Conservation (phyloP, 495 filamentous ascomycete species). For the Penicillium herquei region DNA sequence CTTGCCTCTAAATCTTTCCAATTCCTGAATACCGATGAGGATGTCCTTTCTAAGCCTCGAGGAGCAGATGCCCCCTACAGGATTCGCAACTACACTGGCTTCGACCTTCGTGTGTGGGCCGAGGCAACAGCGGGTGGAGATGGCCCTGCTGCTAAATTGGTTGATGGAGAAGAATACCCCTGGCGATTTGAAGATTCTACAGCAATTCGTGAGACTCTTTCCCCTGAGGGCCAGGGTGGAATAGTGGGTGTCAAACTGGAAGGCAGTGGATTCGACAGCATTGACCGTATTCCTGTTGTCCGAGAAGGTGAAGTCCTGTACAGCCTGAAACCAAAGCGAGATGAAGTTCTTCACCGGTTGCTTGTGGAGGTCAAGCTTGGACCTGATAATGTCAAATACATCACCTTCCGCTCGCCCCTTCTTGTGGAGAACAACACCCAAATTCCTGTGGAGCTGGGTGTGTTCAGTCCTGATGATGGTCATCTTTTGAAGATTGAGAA, state of each 20-base stretch:
- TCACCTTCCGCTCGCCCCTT: conserved; percentile 93
- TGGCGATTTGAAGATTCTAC: conserved; percentile 97
- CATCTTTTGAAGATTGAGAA: conserved; percentile 97
- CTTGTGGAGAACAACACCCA: conserved; percentile 97
- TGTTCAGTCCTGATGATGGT: conserved; percentile 84
- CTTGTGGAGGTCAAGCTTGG: conserved; percentile 91
- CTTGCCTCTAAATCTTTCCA: conserved; percentile 88
- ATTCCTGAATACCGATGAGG: conserved; percentile 84
- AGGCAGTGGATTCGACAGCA: conserved; percentile 86
- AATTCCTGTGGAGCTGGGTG: conserved; percentile 92
- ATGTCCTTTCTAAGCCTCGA: conserved; percentile 90
- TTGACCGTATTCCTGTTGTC: conserved; percentile 84
- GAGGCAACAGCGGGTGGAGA: conserved; percentile 62
- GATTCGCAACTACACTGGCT: conserved; percentile 93
- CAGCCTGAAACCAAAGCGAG: conserved; percentile 77
- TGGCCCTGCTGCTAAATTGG: conserved; percentile 71
- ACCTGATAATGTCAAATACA: conserved; percentile 92
- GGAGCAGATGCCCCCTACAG: conserved; percentile 89
- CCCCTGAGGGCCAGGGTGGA: conserved; percentile 74
- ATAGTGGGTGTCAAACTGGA: conserved; percentile 81
- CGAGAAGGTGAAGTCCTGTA: conserved; percentile 93
- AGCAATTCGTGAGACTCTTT: conserved; percentile 86
- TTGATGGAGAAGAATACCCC: conserved; percentile 85
- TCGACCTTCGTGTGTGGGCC: conserved; percentile 80
- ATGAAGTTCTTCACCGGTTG: conserved; percentile 80